These are phyloP conservation scores for Taxillus chinensis DNA, from an alignment of 164 flowering plant genomes.

Conservation along the genomic window DNA sequence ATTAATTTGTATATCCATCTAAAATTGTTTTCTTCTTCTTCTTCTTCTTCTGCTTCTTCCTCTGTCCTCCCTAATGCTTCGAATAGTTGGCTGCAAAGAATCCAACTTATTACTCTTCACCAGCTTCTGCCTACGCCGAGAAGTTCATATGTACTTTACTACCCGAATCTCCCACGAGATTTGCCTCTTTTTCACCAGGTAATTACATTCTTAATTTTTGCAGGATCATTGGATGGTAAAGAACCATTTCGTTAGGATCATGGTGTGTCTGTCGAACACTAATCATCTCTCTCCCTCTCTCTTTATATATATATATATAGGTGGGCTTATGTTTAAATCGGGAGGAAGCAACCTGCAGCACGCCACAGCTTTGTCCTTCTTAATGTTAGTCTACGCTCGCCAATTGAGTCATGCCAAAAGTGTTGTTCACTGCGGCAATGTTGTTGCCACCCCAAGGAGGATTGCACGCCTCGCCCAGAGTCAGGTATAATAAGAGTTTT, in stretches of 20 bases:
- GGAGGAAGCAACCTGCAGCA: constrained; percentile 53
- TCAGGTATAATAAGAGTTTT: constrained; percentile 21
- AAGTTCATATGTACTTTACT: constrained; percentile 31
- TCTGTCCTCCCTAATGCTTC: neutral
- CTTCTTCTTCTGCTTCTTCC: neutral
- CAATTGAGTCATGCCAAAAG: constrained; percentile 10
- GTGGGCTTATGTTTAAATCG: constrained; percentile 45
- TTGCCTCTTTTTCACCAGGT: constrained; percentile 44
- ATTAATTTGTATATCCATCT: neutral
- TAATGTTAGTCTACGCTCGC: constrained; percentile 31
- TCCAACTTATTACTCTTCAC: neutral
- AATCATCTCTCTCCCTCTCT: neutral
- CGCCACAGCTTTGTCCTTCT: constrained; percentile 41
- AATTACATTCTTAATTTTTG: neutral
- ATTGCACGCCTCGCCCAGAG: constrained; percentile 24
- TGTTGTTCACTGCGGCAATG: constrained; percentile 23
- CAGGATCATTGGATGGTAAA: too few species aligned
- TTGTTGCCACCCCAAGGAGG: constrained; percentile 17
- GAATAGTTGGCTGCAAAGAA: constrained; percentile 10
- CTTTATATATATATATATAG: constrained; percentile 10
- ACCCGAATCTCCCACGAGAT: constrained; percentile 47
- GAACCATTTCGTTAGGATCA: too few species aligned
- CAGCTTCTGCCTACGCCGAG: constrained; percentile 26
- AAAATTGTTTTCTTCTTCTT: neutral
- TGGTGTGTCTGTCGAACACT: neutral